A percentile compares a stretch with the other conserved stretches of the same genome.
Conservation (phyloP, 306 rosid species). For the Dalbergia oliveri region DNA sequence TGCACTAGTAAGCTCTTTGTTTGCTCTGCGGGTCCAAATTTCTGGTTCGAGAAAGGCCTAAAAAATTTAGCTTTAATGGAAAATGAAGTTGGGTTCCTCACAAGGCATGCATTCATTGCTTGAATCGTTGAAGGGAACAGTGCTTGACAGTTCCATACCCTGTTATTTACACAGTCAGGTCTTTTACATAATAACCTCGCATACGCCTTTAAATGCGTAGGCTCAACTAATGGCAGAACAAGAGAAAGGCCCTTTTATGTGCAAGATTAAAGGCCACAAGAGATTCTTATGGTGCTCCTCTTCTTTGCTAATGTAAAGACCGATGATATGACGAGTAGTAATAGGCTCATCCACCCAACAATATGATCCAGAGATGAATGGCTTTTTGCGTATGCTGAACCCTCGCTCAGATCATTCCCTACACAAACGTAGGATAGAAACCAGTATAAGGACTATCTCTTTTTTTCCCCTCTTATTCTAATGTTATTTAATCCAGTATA, state of each 20-base stretch:
- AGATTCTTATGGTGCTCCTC: constrained; percentile 61
- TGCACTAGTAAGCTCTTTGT: constrained; percentile 49
- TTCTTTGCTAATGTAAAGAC: constrained; percentile 69
- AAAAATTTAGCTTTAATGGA: not conserved
- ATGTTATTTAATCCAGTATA: too few relatives aligned
- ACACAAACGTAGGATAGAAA: too few relatives aligned
- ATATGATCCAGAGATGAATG: constrained; percentile 80
- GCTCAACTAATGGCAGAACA: constrained; percentile 84
- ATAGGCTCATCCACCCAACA: constrained; percentile 99
- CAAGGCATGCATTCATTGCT: too few relatives aligned
- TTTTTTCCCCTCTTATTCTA: too few relatives aligned
- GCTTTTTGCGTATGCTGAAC: too few relatives aligned
- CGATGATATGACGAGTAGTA: constrained; percentile 74
- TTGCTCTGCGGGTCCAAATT: constrained; percentile 30
- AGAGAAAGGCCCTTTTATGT: constrained; percentile 74
- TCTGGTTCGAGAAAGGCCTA: constrained; percentile 51
- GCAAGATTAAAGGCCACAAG: constrained; percentile 91
- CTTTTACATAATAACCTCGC: constrained; percentile 64
- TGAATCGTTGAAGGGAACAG: constrained; percentile 66
- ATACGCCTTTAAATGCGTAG: constrained; percentile 74
- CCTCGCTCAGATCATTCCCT: too few relatives aligned
- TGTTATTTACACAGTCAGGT: constrained; percentile 25
- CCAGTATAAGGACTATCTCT: too few relatives aligned
- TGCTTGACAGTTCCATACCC: constrained; percentile 69
- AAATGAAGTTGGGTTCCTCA: not conserved